Conservation (phyloP, 768 basidiomycete species). For the Phallus indusiatus region DNA sequence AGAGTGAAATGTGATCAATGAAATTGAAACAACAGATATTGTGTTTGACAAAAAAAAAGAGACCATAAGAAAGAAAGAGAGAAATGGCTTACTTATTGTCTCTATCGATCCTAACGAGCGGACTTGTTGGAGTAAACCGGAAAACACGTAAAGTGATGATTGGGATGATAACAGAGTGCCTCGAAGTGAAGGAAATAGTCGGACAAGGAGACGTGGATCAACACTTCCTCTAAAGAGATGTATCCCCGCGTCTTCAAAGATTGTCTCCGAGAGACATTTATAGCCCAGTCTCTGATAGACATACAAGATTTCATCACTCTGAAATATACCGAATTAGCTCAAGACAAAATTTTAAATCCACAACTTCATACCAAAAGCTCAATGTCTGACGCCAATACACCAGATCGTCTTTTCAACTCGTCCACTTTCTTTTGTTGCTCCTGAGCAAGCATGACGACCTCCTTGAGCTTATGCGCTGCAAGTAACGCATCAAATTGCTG, state of each 20-base stretch:
- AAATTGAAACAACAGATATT: constrained; percentile 17
- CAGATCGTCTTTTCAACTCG: constrained; percentile 28
- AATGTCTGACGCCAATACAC: constrained; percentile 41
- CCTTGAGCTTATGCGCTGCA: constrained; percentile 51
- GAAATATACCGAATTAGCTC: constrained; percentile 8
- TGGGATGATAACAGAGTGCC: constrained; percentile 38
- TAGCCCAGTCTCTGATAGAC: constrained; percentile 79
- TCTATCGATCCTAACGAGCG: constrained; percentile 61
- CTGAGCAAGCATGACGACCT: constrained; percentile 54
- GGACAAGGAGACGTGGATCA: constrained; percentile 76
- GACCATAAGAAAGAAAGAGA: constrained; percentile 14
- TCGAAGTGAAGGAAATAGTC: constrained; percentile 71
- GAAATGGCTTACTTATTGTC: constrained; percentile 67
- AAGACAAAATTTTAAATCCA: background rate
- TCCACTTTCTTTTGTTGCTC: constrained; percentile 50
- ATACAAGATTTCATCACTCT: constrained; percentile 64
- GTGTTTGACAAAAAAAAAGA: constrained; percentile 11
- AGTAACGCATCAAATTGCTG: constrained; percentile 66
- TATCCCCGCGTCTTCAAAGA: constrained; percentile 75
- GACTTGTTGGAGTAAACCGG: constrained; percentile 67
- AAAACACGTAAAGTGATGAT: constrained; percentile 60
- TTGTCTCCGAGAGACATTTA: constrained; percentile 65
- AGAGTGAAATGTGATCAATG: constrained; percentile 21
- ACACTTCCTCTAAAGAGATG: constrained; percentile 70
- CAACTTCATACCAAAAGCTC: background rate